Base-by-base conservation (phyloP, 1,284 basidiomycete genomes). In the Tilletiopsis washingtonensis region DNA sequence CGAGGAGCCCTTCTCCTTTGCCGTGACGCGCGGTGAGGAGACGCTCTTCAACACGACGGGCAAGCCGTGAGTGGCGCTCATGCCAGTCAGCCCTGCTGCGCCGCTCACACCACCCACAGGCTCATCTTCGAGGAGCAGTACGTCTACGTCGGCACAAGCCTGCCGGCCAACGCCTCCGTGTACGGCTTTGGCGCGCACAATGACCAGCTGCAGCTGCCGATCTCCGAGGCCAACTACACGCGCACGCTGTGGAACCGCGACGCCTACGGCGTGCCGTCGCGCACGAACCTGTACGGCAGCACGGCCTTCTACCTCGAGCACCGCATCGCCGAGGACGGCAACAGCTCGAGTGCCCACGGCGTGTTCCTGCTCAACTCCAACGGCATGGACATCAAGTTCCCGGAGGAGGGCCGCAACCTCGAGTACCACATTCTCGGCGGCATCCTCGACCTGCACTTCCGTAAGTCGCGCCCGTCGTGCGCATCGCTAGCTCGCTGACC, bases 381-480 rank as follows among this genome's bases (percentile, higher is more conserved):
- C 14, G 27, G 27, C 6, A 29, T 29, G 27, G n/a, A n/a, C n/a
- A n/a, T n/a, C n/a, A 29, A 29, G 48, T 42, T 34, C 6, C 26
- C n/a, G 19, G 36, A 41, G 5, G 36, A 4, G n/a, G 34, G 4
- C 19, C 11, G 27, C 20, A 5, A 37, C 3, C 4, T 32, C 12
- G 11, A 14, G 7, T 29, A 29, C 27, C 6, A 29, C 14, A 14
- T 29, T 29, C 27, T 29, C 27, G 49, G 83, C 17, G 84, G 84
- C 12, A 80, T 80, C 2, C 72, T 85, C 29, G 81, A 84, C 63
- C 79, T 84, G 43, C 84, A 84, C 75, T 85, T 86, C 70, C 78
- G 84, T 63, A 79, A 82, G 29, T n/a, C n/a, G n/a, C n/a, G n/a
- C n/a, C n/a, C n/a, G n/a, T n/a, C n/a, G n/a, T n/a, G n/a, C n/a